A percentile compares a stretch with the other conserved stretches of the same genome.
Conservation (phyloP, 331 rosid species). For the Arachis monticola region DNA sequence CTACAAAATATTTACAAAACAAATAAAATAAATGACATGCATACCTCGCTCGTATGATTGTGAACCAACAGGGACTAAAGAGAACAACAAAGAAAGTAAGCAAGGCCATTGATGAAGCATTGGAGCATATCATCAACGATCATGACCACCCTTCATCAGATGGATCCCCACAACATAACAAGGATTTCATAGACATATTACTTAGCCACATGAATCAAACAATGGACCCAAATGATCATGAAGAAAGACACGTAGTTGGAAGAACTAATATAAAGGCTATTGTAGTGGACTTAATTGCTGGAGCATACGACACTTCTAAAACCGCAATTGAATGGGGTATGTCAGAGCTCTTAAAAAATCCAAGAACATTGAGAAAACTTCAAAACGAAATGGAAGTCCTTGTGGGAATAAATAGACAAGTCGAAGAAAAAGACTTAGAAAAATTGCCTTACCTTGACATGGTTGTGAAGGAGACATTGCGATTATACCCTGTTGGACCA, state of each 20-base stretch:
- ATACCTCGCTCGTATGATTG: neutral
- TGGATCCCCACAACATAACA: neutral
- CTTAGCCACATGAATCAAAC: conserved; percentile 32
- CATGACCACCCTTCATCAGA: conserved; percentile 20
- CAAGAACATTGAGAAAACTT: conserved; percentile 35
- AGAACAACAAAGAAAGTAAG: neutral
- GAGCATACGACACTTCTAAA: conserved; percentile 5
- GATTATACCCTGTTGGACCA: conserved; percentile 42
- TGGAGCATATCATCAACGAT: conserved; percentile 41
- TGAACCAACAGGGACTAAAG: conserved; percentile 38
- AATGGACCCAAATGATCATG: neutral
- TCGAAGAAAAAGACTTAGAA: conserved; percentile 43
- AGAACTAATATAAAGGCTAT: conserved; percentile 41
- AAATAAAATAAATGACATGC: neutral
- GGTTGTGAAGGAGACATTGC: conserved; percentile 47
- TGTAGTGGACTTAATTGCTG: conserved; percentile 35
- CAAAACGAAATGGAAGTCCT: conserved; percentile 41
- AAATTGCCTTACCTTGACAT: conserved; percentile 42
- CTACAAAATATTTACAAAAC: too few relatives aligned
- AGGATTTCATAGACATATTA: conserved; percentile 42
- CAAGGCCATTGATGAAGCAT: conserved; percentile 31
- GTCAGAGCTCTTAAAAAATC: conserved; percentile 46
- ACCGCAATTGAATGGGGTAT: conserved; percentile 35
- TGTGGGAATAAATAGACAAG: conserved; percentile 36
- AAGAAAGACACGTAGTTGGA: neutral